Base-by-base conservation (phyloP, 139 green algal genomes). In the Coelastrella sp. region DNA sequence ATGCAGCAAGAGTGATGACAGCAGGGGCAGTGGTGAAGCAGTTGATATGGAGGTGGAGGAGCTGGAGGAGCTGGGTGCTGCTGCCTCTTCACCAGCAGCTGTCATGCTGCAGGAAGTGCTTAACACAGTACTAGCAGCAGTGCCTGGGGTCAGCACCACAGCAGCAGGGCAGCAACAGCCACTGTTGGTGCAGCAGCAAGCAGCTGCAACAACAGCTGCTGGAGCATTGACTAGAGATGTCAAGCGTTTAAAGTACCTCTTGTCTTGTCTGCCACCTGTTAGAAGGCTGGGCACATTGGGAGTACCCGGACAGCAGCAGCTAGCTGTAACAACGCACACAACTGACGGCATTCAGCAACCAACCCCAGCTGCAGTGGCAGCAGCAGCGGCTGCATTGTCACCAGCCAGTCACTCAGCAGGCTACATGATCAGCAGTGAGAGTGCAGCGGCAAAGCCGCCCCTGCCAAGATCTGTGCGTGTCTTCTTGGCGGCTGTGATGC, bases 401-500 rank as follows among this genome's bases (percentile, higher is more conserved):
- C 17, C 86, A 87, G 63, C 24, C 24, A 80, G 78, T n/a, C 68
- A 76, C 19, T 19, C 19, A 8, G 68, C 19, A 10, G 68, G 86
- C 58, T 68, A 65, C 25, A 63, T 78, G 19, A 49, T 57, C 74
- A 85, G 75, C 75, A 72, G 75, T 75, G 4, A 86, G 6, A 60
- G 76, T 60, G 25, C 58, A 87, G 20, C 61, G 0, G 60, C 15
- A 14, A 70, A 70, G 3, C 12, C 68, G 0, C 17, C 7, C 68
- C 14, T 49, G 35, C 78, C 78, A 11, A 91, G 82, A 65, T 60
- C 87, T 61, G 84, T 90, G 22, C 68, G 76, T 22, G 60, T 59
- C 9, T 93, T 91, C 70, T 85, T 93, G 80, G 85, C 79, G 4
- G 68, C 70, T 6, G 14, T 93, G 24, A 91, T 96, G 80, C n/a